Conservation (phyloP, 208 protist genomes). For the Leishmania martiniquensis region DNA sequence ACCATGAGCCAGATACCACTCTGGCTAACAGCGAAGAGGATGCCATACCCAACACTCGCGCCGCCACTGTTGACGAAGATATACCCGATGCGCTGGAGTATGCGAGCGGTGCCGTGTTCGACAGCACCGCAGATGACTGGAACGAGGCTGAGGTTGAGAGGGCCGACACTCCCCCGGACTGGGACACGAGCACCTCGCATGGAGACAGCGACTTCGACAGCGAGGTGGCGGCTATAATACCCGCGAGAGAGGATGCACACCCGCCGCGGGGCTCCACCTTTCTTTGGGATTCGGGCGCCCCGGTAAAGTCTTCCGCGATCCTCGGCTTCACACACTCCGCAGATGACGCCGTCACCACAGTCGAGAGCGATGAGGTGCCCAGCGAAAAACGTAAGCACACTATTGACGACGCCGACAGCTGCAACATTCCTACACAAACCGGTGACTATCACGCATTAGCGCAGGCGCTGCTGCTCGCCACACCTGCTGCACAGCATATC, state of each 20-base stretch:
- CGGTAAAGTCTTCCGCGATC: not conserved
- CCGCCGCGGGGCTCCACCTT: not conserved
- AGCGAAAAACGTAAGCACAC: not conserved
- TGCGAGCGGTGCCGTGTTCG: not conserved
- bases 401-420: not conserved
- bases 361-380: not conserved
- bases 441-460: not conserved
- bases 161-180: not conserved
- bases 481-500: constrained; percentile 43
- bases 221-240: not conserved
- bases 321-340: no score
- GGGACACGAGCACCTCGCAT: not conserved
- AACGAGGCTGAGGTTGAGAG: not conserved
- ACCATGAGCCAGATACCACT: not conserved
- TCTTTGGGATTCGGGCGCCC: constrained; percentile 12
- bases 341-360: not conserved
- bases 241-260: not conserved
- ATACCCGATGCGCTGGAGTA: not conserved
- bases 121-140: not conserved
- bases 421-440: not conserved
- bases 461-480: constrained; percentile 17
- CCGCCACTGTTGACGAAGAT: not conserved
- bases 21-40: not conserved
- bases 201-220: not conserved
- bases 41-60: not conserved